phyloP scores from a whole-genome alignment of 352 stramenopile species.

The Pythium plurisporium region DNA sequence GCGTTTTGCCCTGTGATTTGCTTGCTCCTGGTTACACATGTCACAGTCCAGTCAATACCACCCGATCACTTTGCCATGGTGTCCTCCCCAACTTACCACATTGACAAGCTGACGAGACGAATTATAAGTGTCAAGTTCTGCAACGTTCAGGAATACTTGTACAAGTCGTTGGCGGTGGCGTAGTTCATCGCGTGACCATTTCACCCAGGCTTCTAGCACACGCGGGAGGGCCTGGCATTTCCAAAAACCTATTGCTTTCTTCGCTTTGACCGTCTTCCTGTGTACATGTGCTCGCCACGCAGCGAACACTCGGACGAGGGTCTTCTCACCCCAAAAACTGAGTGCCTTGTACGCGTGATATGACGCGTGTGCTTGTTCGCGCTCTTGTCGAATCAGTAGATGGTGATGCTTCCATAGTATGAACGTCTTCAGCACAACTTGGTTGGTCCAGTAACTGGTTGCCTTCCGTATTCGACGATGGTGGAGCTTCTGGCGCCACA shows the following conservation, averaged over 20 bases:
- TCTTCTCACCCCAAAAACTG: conserved; percentile 56
- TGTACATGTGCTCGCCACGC: conserved; percentile 40
- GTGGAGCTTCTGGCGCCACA: conserved; percentile 44
- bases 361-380: conserved; percentile 25
- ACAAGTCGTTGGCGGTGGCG: conserved; percentile 32
- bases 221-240: conserved; percentile 59
- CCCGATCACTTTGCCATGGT: too few relatives aligned
- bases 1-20: conserved; percentile 40
- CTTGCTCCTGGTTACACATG: too few relatives aligned
- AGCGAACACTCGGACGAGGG: conserved; percentile 36
- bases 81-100: conserved; percentile 32
- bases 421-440: conserved; percentile 47
- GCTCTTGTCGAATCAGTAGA: conserved; percentile 6
- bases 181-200: conserved; percentile 18
- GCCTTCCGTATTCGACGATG: conserved; percentile 47
- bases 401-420: conserved; percentile 36
- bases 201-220: conserved; percentile 51
- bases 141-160: conserved; percentile 59
- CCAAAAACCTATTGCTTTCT: conserved; percentile 65
- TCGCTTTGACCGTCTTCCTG: conserved; percentile 37
- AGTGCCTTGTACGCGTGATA: conserved; percentile 45
- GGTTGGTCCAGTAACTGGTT: conserved; percentile 59
- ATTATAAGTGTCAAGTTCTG: conserved; percentile 65
- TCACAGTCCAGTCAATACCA: too few relatives aligned
- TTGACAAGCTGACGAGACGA: conserved; percentile 47